A percentile compares a stretch with the other conserved stretches of the same genome.
phyloP scores from a whole-genome alignment of 371 early-diverging fungal species.

The Circinella minor region DNA sequence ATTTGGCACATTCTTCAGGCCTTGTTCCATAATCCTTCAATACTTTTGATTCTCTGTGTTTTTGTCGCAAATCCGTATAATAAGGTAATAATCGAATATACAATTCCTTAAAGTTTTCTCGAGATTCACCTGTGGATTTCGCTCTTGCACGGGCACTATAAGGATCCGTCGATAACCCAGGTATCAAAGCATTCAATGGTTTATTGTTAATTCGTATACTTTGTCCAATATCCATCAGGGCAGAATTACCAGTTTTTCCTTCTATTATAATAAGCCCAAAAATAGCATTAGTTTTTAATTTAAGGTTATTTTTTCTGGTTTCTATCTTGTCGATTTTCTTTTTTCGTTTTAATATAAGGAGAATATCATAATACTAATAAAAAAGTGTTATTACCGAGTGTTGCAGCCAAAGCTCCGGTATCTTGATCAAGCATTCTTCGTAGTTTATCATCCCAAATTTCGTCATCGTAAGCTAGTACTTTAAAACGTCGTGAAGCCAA shows the following conservation, averaged over 20 bases:
- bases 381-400: constrained; percentile 2
- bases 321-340: background rate
- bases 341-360: background rate
- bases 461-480: constrained; percentile 68
- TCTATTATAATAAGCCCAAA: background rate
- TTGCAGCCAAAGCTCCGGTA: constrained; percentile 35
- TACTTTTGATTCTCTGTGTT: constrained; percentile 69
- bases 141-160: constrained; percentile 57
- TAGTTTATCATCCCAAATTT: constrained; percentile 66
- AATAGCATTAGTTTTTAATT: background rate
- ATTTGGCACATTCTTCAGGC: constrained; percentile 68
- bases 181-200: constrained; percentile 56
- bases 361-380: background rate
- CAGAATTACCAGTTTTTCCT: constrained; percentile 9
- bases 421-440: constrained; percentile 39
- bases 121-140: constrained; percentile 58
- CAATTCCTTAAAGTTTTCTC: constrained; percentile 71
- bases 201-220: constrained; percentile 53
- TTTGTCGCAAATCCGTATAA: constrained; percentile 71
- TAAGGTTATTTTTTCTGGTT: background rate
- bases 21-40: constrained; percentile 71
- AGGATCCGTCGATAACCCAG: constrained; percentile 62
- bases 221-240: constrained; percentile 39
- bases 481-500: constrained; percentile 65
- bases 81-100: constrained; percentile 71